phyloP scores from a whole-genome alignment of 805 yeast species.

The Metschnikowia cubensis region DNA sequence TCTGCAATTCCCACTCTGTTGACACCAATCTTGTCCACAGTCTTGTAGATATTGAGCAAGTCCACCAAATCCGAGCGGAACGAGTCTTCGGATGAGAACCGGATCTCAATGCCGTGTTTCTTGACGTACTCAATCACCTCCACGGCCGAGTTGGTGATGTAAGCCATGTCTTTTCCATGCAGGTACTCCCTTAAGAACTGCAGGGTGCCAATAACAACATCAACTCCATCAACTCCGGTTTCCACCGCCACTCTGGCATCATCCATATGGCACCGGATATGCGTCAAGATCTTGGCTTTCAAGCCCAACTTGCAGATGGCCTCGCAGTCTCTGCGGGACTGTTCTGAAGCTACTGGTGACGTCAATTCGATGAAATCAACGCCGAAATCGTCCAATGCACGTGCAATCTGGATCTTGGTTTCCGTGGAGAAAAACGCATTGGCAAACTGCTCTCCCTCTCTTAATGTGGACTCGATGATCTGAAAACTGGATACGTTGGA shows the following conservation, averaged over 20 bases:
- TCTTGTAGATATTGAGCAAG: conserved; percentile 88
- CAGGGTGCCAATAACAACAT: conserved; percentile 96
- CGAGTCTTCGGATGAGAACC: conserved; percentile 96
- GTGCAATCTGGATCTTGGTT: conserved; percentile 94
- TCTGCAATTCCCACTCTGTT: conserved; percentile 99
- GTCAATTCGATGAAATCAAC: conserved; percentile 97
- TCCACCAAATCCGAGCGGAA: conserved; percentile 97
- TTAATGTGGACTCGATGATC: conserved; percentile 88
- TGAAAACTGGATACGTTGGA: conserved; percentile 88
- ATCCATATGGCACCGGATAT: conserved; percentile 98
- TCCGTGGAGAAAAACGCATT: conserved; percentile 93
- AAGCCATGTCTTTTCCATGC: conserved; percentile 98
- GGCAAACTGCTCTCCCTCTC: conserved; percentile 99
- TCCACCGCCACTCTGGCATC: conserved; percentile 96
- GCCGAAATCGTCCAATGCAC: conserved; percentile 95
- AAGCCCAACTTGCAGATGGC: conserved; percentile 97
- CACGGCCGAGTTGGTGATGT: conserved; percentile 91
- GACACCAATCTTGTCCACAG: conserved; percentile 96
- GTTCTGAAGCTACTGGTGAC: conserved; percentile 97
- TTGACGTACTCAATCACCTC: conserved; percentile 97
- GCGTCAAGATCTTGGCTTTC: conserved; percentile 92
- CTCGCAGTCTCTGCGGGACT: conserved; percentile 89
- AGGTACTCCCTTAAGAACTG: conserved; percentile 91
- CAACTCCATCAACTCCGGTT: conserved; percentile 99
- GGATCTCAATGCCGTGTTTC: conserved; percentile 92